Evolutionary conservation across 1,284 basidiomycete genomes (phyloP).

Genomic region (Puccinia triticina): DNA sequence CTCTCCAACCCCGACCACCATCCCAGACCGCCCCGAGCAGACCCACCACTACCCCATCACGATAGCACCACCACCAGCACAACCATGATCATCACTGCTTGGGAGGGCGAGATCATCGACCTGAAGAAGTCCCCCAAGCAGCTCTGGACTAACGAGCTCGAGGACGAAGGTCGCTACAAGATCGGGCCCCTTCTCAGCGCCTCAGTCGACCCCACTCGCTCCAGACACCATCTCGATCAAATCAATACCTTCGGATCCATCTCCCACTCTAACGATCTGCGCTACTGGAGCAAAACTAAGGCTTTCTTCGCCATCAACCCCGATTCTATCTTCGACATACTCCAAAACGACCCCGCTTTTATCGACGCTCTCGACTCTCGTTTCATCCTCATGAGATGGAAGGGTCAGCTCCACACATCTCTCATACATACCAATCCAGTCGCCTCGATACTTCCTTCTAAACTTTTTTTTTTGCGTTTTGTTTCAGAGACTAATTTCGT

Average conservation of each 20-base stretch:
- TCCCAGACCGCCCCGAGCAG: neutral
- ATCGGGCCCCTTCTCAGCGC: neutral
- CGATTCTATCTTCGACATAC: slow-evolving; percentile 1
- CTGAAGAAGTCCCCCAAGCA: slow-evolving; percentile 17
- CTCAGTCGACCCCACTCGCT: neutral
- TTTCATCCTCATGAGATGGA: slow-evolving; percentile 47
- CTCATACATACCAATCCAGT: no score
- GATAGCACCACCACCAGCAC: no score
- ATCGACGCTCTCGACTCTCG: slow-evolving; percentile 10
- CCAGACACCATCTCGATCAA: neutral
- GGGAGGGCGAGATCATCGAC: slow-evolving; percentile 35
- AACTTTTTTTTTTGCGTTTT: no score
- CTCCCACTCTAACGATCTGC: slow-evolving; percentile 18
- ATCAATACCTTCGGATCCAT: neutral
- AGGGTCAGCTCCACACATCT: slow-evolving; percentile 4
- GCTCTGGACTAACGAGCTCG: slow-evolving; percentile 31
- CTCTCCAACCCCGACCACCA: neutral
- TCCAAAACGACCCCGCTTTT: slow-evolving; percentile 16
- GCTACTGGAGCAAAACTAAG: slow-evolving; percentile 36
- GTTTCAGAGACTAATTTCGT: slow-evolving; percentile 41
- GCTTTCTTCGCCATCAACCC: slow-evolving; percentile 18
- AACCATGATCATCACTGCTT: slow-evolving; percentile 34
- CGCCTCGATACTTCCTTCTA: neutral
- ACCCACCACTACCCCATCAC: neutral
- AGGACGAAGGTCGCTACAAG: neutral